Base-by-base conservation (phyloP, 2,329 filamentous ascomycete genomes). In the Lasiodiplodia citricola region DNA sequence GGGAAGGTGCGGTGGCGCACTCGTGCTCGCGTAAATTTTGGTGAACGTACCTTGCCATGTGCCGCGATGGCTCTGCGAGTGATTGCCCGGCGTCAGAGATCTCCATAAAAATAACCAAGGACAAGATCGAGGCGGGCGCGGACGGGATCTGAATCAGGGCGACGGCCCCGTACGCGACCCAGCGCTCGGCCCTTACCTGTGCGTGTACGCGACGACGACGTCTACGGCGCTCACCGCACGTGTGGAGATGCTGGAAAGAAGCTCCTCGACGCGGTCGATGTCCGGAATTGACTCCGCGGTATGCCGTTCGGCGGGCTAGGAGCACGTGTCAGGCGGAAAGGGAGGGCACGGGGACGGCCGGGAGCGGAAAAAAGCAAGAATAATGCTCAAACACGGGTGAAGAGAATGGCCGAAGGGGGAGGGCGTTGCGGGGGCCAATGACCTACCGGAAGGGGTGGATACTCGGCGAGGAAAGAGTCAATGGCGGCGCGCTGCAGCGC, bases 131-230 rank as follows among this genome's bases (percentile, higher is more conserved):
- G 28, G 60, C 60, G 28, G 44, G 35, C 18, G 41, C 21, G 41
- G 35, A 44, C n/a, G 18, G 38, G n/a, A 52, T 38, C 58, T 52
- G 60, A 54, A 64, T 51, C 60, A 52, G 47, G 60, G 8, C 25
- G 51, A 3, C 21, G 28, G n/a, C 44, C 11, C 60, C 31, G 60
- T 16, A 51, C 58, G 58, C 58, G 25, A 63, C 50, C 25, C 58
- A 25, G 18, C n/a, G 60, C 60, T 51, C 60, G 60, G 47, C 25
- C 60, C 60, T 64, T 35, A 66, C 63, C 63, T 66, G n/a, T 38
- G 21, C 35, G 55, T 56, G 38, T 66, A 66, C 37, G 63, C 63
- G 51, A 55, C 63, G 41, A 52, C 37, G 35, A 66, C 63, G 18
- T 56, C 52, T 14, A 35, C 63, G 51, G 63, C 51, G 31, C 16